phyloP scores from a whole-genome alignment of 2,329 filamentous ascomycete species.

The Trichoderma endophyticum region DNA sequence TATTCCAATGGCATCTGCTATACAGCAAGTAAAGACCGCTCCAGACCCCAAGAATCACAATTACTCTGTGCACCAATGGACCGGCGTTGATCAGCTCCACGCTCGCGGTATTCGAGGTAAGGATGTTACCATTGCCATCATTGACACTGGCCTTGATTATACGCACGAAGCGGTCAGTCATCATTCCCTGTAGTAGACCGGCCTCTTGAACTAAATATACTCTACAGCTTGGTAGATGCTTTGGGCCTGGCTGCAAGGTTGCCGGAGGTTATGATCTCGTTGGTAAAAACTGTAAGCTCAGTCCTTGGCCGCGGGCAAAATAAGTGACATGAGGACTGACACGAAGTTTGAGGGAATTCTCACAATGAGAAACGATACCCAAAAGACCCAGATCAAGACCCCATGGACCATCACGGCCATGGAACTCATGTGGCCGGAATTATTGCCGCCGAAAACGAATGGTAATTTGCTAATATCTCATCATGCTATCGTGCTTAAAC shows the following conservation, averaged over 20 bases:
- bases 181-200: not conserved
- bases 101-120: constrained; percentile 36
- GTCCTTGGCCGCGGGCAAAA: too few species aligned
- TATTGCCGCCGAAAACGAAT: constrained; percentile 44
- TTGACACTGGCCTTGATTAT: constrained; percentile 42
- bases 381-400: constrained; percentile 32
- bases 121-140: constrained; percentile 38
- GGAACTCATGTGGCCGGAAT: constrained; percentile 43
- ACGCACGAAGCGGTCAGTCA: constrained; percentile 35
- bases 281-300: constrained; percentile 31
- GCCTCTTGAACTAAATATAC: not conserved
- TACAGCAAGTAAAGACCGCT: constrained; percentile 8
- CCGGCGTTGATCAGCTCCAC: constrained; percentile 39
- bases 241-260: constrained; percentile 39
- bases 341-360: constrained; percentile 27
- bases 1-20: constrained; percentile 20
- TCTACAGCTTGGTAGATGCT: constrained; percentile 37
- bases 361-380: constrained; percentile 30
- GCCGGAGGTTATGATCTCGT: constrained; percentile 39
- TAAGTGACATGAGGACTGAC: not conserved
- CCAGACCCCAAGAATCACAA: constrained; percentile 22
- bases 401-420: constrained; percentile 25
- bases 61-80: constrained; percentile 38
- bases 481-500: too few species aligned
- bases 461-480: constrained; percentile 19